Percentiles rank a stretch among this genome's conserved stretches.
Evolutionary conservation across 2,329 filamentous ascomycete genomes (phyloP).

Genomic region (Cephalotrichum gorgonifer): DNA sequence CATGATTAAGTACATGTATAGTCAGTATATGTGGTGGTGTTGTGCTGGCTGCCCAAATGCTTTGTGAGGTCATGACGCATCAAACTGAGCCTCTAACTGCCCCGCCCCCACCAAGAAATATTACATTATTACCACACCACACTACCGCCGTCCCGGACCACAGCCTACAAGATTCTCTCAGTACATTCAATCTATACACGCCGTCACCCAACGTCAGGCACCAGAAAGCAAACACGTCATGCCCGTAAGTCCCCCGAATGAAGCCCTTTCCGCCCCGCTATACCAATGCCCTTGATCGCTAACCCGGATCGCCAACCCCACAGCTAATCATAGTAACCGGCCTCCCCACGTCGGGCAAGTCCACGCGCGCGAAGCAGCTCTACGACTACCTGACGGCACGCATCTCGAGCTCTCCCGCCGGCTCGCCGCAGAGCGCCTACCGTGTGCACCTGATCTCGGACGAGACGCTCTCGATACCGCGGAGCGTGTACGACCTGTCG

Average conservation of each 20-base stretch:
- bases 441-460: constrained; percentile 68
- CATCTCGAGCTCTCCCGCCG: constrained; percentile 26
- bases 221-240: not conserved
- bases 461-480: constrained; percentile 57
- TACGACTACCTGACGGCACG: constrained; percentile 51
- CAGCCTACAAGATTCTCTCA: no score
- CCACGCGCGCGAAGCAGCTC: constrained; percentile 56
- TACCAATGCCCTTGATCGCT: not conserved
- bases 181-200: no score
- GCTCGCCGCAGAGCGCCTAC: constrained; percentile 31
- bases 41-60: not conserved
- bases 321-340: constrained; percentile 60
- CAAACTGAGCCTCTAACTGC: not conserved
- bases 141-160: no score
- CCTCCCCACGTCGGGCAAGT: constrained; percentile 59
- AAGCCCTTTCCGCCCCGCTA: not conserved
- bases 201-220: no score
- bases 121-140: no score
- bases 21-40: not conserved
- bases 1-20: not conserved
- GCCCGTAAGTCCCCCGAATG: constrained; percentile 1
- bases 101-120: constrained; percentile 4
- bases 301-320: not conserved
- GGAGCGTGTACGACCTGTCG: constrained; percentile 60
- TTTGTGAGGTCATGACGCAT: not conserved